These are phyloP conservation scores for Russula olivacea DNA, from an alignment of 768 basidiomycete species.

Conservation along the genomic window DNA sequence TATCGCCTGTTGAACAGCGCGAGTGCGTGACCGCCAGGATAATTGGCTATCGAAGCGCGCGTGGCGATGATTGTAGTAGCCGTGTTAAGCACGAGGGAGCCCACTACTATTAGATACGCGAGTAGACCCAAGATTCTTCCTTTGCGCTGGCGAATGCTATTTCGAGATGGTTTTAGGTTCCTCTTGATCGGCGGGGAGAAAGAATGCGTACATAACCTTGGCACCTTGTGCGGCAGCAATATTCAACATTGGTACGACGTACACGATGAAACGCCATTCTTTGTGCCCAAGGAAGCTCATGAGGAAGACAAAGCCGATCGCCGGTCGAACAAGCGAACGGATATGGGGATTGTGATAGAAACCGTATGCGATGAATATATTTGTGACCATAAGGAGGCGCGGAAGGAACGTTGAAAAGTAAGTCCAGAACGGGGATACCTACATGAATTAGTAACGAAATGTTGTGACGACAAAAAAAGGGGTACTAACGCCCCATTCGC, in stretches of 20 bases:
- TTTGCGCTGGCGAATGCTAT: constrained; percentile 47
- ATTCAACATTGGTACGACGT: constrained; percentile 78
- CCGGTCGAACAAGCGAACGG: constrained; percentile 46
- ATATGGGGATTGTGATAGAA: constrained; percentile 43
- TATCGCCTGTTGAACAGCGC: constrained; percentile 51
- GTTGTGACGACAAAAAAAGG: background rate
- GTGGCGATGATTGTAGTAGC: constrained; percentile 48
- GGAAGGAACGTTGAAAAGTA: constrained; percentile 70
- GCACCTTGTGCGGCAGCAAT: constrained; percentile 67
- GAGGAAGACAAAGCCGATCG: constrained; percentile 47
- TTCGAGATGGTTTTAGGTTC: background rate
- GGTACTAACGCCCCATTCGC: constrained; percentile 84
- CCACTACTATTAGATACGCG: constrained; percentile 40
- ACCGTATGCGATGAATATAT: constrained; percentile 57
- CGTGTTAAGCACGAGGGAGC: constrained; percentile 49
- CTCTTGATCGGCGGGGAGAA: background rate
- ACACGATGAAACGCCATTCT: constrained; percentile 96
- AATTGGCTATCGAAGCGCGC: constrained; percentile 64
- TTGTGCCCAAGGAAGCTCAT: constrained; percentile 86
- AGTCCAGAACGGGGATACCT: constrained; percentile 64
- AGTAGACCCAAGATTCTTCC: constrained; percentile 43
- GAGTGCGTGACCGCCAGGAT: constrained; percentile 83
- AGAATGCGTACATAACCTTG: constrained; percentile 51
- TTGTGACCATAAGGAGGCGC: constrained; percentile 62
- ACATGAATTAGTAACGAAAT: constrained; percentile 9